phyloP scores from a whole-genome alignment of 345 rosid species.

The Nasturtium officinale region DNA sequence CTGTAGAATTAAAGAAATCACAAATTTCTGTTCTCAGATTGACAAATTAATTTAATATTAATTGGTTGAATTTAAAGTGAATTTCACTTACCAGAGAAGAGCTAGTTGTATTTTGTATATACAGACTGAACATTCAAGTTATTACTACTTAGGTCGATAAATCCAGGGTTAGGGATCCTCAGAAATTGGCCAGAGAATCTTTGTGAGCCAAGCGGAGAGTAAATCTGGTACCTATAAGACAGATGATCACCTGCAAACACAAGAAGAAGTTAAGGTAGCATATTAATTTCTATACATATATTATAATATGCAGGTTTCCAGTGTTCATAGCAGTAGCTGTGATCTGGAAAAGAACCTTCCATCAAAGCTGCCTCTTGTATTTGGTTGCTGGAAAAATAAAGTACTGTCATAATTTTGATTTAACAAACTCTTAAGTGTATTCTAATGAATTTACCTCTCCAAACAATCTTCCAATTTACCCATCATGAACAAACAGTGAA shows the following conservation, averaged over 20 bases:
- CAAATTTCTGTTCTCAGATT: not conserved
- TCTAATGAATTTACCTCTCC: no score
- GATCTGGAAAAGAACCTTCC: no score
- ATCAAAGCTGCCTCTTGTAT: no score
- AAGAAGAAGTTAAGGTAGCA: conserved; percentile 2
- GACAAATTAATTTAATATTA: not conserved
- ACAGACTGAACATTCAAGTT: not conserved
- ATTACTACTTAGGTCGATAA: not conserved
- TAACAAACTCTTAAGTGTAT: no score
- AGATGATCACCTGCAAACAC: not conserved
- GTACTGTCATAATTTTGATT: no score
- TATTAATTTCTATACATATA: not conserved
- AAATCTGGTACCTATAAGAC: not conserved
- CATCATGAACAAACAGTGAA: no score
- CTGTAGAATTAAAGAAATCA: not conserved
- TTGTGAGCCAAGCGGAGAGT: conserved; percentile 2
- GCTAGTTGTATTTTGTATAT: not conserved
- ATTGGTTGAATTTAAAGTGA: not conserved
- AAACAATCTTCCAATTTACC: no score
- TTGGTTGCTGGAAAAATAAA: no score
- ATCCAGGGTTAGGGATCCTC: conserved; percentile 5
- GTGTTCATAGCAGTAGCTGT: conserved; percentile 43
- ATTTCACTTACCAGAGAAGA: not conserved
- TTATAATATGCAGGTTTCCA: conserved; percentile 43
- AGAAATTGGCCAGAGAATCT: not conserved